phyloP scores from a whole-genome alignment of 2,329 filamentous ascomycete genomes.

The Hysterium pulicare region DNA sequence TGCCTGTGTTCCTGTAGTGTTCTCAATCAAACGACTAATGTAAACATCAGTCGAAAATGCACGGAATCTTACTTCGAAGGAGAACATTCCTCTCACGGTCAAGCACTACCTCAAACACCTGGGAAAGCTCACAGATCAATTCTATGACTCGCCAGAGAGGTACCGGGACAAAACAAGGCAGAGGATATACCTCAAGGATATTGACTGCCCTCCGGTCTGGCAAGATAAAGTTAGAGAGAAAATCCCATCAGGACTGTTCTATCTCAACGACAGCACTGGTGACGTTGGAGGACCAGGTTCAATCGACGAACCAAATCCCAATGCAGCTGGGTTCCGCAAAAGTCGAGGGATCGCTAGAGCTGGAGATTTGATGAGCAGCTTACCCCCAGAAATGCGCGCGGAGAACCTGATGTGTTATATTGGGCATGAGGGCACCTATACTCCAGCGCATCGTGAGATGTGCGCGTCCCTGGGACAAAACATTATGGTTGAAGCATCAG shows the following conservation, averaged over 20 bases:
- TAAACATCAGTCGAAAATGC: slow-evolving; percentile 68
- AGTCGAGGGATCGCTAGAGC: slow-evolving; percentile 65
- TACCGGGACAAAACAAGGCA: slow-evolving; percentile 78
- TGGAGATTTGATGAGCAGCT: slow-evolving; percentile 91
- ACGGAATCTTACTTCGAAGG: slow-evolving; percentile 70
- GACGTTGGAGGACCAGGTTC: slow-evolving; percentile 55
- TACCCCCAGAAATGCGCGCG: slow-evolving; percentile 82
- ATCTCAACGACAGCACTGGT: slow-evolving; percentile 77
- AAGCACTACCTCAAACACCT: slow-evolving; percentile 89
- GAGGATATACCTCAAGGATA: slow-evolving; percentile 92
- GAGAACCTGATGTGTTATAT: slow-evolving; percentile 99
- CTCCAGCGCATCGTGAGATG: slow-evolving; percentile 94
- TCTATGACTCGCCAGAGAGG: slow-evolving; percentile 62
- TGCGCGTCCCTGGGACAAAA: slow-evolving; percentile 95
- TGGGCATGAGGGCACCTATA: slow-evolving; percentile 95
- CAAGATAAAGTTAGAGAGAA: slow-evolving; percentile 71
- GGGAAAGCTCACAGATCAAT: slow-evolving; percentile 79
- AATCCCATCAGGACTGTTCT: slow-evolving; percentile 80
- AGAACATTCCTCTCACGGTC: slow-evolving; percentile 78
- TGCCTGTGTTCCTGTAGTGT: slow-evolving; percentile 23
- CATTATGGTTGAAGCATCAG: slow-evolving; percentile 93
- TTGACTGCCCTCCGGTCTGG: slow-evolving; percentile 90
- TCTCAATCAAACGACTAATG: slow-evolving; percentile 13
- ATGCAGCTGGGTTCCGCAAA: slow-evolving; percentile 43
- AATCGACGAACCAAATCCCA: slow-evolving; percentile 44